Percentiles rank a stretch among this genome's conserved stretches.
Conservation (phyloP, 148 eudicot species). For the Vaccinium vitisidaea region DNA sequence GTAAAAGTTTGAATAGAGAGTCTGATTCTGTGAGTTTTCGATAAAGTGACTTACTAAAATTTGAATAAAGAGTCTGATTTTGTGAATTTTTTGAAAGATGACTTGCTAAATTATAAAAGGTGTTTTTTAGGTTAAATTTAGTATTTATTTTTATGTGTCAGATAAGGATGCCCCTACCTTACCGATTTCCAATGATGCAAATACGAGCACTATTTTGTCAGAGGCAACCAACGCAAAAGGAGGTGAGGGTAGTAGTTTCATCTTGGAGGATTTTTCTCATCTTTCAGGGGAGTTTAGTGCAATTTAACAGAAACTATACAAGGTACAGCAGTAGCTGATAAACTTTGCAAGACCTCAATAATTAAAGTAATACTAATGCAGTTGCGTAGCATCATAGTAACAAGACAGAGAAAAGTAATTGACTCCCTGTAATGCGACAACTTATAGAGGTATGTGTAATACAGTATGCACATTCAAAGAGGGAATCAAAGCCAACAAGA, state of each 20-base stretch:
- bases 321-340: neutral
- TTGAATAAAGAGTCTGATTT: too few species aligned
- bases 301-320: neutral
- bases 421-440: neutral
- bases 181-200: too few species aligned
- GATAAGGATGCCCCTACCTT: too few species aligned
- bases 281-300: neutral
- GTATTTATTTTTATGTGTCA: too few species aligned
- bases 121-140: too few species aligned
- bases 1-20: too few species aligned
- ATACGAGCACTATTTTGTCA: too few species aligned
- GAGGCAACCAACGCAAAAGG: too few species aligned
- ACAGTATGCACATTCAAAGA: constrained; percentile 6
- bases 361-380: neutral
- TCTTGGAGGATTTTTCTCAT: neutral
- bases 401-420: constrained; percentile 7
- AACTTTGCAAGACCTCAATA: neutral
- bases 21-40: too few species aligned
- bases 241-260: neutral
- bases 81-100: too few species aligned
- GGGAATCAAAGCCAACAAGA: neutral
- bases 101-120: too few species aligned
- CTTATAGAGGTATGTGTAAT: neutral
- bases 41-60: too few species aligned
- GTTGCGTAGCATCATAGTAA: neutral